Conservation (phyloP, 257 asterid species). For the Anisodus acutangulus region DNA sequence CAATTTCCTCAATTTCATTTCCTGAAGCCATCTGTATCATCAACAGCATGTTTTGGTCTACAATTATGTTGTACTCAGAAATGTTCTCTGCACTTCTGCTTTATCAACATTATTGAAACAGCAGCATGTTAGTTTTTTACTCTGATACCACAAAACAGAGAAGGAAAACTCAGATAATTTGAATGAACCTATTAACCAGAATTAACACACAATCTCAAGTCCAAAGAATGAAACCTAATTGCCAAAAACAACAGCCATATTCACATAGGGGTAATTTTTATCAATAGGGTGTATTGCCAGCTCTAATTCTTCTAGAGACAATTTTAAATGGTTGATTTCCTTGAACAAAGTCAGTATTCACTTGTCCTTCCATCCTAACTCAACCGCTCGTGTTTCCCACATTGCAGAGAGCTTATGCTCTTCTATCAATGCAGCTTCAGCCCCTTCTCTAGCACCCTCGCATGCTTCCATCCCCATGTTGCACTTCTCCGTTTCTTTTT, state of each 20-base stretch:
- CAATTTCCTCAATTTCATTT: no score
- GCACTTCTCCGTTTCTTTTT: constrained; percentile 42
- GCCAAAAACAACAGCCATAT: neutral
- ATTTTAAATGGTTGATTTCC: constrained; percentile 4
- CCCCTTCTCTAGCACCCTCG: constrained; percentile 43
- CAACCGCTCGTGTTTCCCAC: constrained; percentile 47
- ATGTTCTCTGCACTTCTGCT: no score
- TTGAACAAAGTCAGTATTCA: neutral
- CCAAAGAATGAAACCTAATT: constrained; percentile 12
- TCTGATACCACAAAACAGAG: neutral
- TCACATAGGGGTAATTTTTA: constrained; percentile 26
- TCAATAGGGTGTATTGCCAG: neutral
- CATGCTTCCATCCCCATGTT: constrained; percentile 34
- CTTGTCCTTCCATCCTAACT: constrained; percentile 38
- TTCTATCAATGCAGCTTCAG: constrained; percentile 37
- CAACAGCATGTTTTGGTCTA: no score
- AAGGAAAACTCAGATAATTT: neutral
- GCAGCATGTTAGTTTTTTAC: neutral
- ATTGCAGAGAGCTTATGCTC: constrained; percentile 43
- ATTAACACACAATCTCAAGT: neutral
- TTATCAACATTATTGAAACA: neutral
- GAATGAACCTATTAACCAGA: neutral
- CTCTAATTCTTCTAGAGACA: no score
- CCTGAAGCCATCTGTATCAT: no score
- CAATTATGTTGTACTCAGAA: no score